Percentiles rank a stretch among this genome's conserved stretches.
Evolutionary conservation across 2,329 filamentous ascomycete species (phyloP).

Genomic region (Monilinia fructicola): DNA sequence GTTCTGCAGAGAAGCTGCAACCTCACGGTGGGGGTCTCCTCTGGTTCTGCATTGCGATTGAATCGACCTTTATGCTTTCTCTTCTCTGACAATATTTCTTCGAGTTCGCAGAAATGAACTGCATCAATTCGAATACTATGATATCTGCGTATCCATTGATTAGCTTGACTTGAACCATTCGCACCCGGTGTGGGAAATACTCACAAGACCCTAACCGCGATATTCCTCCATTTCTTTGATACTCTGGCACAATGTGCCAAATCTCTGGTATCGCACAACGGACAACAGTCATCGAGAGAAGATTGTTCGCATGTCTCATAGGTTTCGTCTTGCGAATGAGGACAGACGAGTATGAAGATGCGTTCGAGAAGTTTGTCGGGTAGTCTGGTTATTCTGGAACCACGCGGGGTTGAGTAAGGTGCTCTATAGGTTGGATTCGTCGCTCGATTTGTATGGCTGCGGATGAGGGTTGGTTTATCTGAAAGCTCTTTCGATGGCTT

Average conservation of each 20-base stretch:
- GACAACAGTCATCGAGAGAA: slow-evolving; percentile 75
- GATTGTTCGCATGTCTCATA: slow-evolving; percentile 84
- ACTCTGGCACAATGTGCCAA: slow-evolving; percentile 76
- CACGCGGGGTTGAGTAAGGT: slow-evolving; percentile 24
- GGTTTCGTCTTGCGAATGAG: slow-evolving; percentile 72
- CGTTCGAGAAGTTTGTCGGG: slow-evolving; percentile 68
- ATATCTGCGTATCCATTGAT: slow-evolving; percentile 57
- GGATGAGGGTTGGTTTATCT: slow-evolving; percentile 15
- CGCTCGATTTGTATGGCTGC: slow-evolving; percentile 16
- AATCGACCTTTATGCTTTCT: slow-evolving; percentile 73
- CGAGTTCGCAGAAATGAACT: slow-evolving; percentile 90
- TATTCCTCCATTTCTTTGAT: slow-evolving; percentile 67
- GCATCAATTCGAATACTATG: slow-evolving; percentile 88
- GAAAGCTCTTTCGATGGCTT: slow-evolving; percentile 9
- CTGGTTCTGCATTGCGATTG: slow-evolving; percentile 73
- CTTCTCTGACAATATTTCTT: slow-evolving; percentile 75
- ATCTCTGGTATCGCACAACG: slow-evolving; percentile 91
- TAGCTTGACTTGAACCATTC: slow-evolving; percentile 13
- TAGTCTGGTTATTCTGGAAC: slow-evolving; percentile 46
- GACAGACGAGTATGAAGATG: slow-evolving; percentile 82
- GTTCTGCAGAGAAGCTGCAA: slow-evolving; percentile 78
- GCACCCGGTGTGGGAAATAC: slow-evolving; percentile 43
- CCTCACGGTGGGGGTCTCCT: slow-evolving; percentile 75
- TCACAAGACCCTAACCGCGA: slow-evolving; percentile 59
- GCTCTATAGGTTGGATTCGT: slow-evolving; percentile 10